Conservation (phyloP, 306 rosid species). For the Leucaena leucocephala region DNA sequence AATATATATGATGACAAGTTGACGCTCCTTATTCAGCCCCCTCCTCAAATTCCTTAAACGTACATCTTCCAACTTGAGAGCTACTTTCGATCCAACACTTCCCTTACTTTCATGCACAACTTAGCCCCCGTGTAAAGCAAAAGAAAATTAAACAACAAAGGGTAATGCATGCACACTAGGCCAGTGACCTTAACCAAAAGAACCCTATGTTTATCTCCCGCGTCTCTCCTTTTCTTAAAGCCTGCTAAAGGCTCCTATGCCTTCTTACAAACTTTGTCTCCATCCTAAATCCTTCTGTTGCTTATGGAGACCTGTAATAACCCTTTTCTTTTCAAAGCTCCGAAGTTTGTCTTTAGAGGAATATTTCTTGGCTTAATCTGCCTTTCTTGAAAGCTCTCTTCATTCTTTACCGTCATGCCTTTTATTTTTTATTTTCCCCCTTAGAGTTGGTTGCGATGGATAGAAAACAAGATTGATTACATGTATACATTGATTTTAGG, state of each 20-base stretch:
- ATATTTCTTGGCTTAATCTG: not conserved
- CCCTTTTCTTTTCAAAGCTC: slow-evolving; percentile 40
- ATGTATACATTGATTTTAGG: not conserved
- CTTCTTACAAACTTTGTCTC: slow-evolving; percentile 67
- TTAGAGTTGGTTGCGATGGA: not conserved
- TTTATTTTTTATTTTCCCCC: not conserved
- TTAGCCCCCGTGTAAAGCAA: not conserved
- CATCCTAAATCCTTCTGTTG: slow-evolving; percentile 45
- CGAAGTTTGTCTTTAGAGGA: slow-evolving; percentile 26
- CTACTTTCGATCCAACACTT: slow-evolving; percentile 46
- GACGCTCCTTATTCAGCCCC: not conserved
- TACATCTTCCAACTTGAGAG: slow-evolving; percentile 5
- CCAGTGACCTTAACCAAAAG: slow-evolving; percentile 45
- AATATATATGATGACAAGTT: not conserved
- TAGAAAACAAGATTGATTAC: not conserved
- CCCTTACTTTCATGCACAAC: slow-evolving; percentile 65
- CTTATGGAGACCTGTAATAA: slow-evolving; percentile 45
- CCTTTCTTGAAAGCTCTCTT: not conserved
- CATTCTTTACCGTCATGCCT: not conserved
- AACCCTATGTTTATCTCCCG: slow-evolving; percentile 31
- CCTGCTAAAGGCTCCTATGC: slow-evolving; percentile 54
- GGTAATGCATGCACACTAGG: slow-evolving; percentile 22
- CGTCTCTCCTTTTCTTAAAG: slow-evolving; percentile 50
- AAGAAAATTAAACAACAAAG: not conserved
- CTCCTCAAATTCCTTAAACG: slow-evolving; percentile 1